phyloP scores from a whole-genome alignment of 495 filamentous ascomycete species.

The Trichoderma reesei region DNA sequence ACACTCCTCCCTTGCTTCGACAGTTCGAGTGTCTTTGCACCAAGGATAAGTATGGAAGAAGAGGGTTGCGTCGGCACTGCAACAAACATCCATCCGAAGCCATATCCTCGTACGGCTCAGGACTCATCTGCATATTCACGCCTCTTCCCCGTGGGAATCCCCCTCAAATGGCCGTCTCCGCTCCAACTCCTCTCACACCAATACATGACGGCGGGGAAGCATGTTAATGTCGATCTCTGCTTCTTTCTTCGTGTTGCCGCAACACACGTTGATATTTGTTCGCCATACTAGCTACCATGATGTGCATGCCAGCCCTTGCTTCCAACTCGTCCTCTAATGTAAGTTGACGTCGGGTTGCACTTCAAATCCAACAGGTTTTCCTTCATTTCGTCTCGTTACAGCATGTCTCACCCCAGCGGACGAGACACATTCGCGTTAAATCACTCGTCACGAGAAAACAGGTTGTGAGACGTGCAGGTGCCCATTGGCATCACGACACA shows the following conservation, averaged over 20 bases:
- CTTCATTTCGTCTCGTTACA: not conserved
- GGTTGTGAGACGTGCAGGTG: not conserved
- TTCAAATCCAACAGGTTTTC: constrained; percentile 1
- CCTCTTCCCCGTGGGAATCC: not conserved
- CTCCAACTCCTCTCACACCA: not conserved
- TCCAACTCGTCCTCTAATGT: not conserved
- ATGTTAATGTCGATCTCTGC: not conserved
- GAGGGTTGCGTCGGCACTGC: not conserved
- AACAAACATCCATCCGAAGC: not conserved
- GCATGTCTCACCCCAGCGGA: not conserved
- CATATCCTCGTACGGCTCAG: not conserved
- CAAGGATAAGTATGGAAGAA: not conserved
- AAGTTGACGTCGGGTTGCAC: constrained; percentile 7
- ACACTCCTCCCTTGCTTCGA: not conserved
- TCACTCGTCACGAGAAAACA: not conserved
- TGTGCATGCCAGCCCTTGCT: not conserved
- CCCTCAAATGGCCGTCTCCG: not conserved
- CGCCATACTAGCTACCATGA: not conserved
- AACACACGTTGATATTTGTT: not conserved
- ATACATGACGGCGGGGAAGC: constrained; percentile 1
- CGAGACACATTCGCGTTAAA: not conserved
- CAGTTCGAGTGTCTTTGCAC: not conserved
- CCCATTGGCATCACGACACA: not conserved
- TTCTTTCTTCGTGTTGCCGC: not conserved
- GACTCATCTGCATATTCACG: not conserved